Evolutionary conservation across 495 filamentous ascomycete species (phyloP).

Genomic region (Terfezia boudieri): DNA sequence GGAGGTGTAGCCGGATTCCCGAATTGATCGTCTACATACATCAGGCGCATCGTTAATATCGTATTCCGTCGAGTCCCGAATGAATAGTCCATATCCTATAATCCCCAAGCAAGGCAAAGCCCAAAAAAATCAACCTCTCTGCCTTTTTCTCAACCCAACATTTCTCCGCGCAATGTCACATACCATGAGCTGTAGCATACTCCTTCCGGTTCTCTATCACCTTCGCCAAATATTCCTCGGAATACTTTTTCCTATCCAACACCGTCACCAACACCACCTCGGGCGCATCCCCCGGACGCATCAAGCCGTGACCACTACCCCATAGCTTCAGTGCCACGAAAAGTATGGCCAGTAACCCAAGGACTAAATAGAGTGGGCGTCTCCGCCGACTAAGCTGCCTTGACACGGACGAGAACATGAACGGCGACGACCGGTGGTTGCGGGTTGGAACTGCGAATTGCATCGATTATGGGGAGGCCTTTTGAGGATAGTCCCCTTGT

Average conservation of each 20-base stretch:
- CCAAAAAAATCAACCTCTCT: neutral
- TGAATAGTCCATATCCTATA: slow-evolving; percentile 70
- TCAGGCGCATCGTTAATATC: slow-evolving; percentile 39
- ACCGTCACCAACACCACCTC: slow-evolving; percentile 73
- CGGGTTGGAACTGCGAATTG: slow-evolving; percentile 79
- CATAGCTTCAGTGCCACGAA: slow-evolving; percentile 37
- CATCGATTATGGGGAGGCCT: slow-evolving; percentile 28
- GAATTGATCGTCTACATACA: slow-evolving; percentile 3
- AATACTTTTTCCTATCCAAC: slow-evolving; percentile 40
- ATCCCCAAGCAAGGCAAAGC: neutral
- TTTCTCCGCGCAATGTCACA: slow-evolving; percentile 5
- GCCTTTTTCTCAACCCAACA: neutral
- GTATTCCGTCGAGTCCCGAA: slow-evolving; percentile 56
- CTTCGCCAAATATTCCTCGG: slow-evolving; percentile 39
- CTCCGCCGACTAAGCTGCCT: slow-evolving; percentile 34
- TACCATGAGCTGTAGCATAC: slow-evolving; percentile 82
- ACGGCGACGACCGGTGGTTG: slow-evolving; percentile 48
- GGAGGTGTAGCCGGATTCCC: too few relatives aligned
- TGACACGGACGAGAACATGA: slow-evolving; percentile 35
- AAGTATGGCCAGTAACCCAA: slow-evolving; percentile 36
- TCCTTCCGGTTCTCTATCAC: slow-evolving; percentile 62
- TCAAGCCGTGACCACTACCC: slow-evolving; percentile 20
- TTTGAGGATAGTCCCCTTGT: too few relatives aligned
- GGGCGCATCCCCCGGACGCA: slow-evolving; percentile 44
- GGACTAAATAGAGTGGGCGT: slow-evolving; percentile 41